Base-by-base conservation (phyloP, 139 green algal species). In the Auxenochlorella protothecoides region DNA sequence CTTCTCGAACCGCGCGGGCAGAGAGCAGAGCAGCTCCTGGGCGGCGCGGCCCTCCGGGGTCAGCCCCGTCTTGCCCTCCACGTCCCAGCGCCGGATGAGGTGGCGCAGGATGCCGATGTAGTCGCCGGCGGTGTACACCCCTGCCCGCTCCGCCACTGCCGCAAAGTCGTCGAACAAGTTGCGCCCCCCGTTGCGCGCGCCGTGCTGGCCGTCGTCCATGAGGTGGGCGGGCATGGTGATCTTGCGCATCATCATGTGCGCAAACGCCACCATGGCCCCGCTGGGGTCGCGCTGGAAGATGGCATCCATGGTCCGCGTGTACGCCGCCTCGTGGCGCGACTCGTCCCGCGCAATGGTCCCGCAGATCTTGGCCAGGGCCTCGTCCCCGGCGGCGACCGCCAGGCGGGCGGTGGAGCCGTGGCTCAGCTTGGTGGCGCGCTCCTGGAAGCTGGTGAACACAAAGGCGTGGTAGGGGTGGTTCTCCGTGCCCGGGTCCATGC, bases 211-310 rank as follows among this genome's bases (percentile, higher is more conserved):
- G 81, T 98, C 94, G 73, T 97, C 75, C 94, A 99, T 97, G 4
- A 97, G 76, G 83, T 98, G 93, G 6, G 27, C 27, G 27, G 27
- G 92, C 95, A 99, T 99, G 11, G 96, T 90, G 76, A 99, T 98
- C 85, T 96, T 88, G 85, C 98, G 98, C 59, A 76, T 79, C 92
- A 99, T 98, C 95, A 99, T 99, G 86, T 98, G 93, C 6, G 83
- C 89, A 78, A 98, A 98, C 3, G 88, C 90, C 15, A 97, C 65
- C 83, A 97, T 92, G 16, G 93, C 81, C 68, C 91, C 91, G 69
- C 88, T 76, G 60, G 90, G 90, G 79, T 99, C 95, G 55, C 52
- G 66, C 27, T 44, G 81, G 70, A 97, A 96, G 56, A 99, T 69
- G 65, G 89, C 84, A 55, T 97, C 88, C 65, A 97, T 86, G 76